phyloP scores from a whole-genome alignment of 768 basidiomycete species.

The Trametes cubensis region DNA sequence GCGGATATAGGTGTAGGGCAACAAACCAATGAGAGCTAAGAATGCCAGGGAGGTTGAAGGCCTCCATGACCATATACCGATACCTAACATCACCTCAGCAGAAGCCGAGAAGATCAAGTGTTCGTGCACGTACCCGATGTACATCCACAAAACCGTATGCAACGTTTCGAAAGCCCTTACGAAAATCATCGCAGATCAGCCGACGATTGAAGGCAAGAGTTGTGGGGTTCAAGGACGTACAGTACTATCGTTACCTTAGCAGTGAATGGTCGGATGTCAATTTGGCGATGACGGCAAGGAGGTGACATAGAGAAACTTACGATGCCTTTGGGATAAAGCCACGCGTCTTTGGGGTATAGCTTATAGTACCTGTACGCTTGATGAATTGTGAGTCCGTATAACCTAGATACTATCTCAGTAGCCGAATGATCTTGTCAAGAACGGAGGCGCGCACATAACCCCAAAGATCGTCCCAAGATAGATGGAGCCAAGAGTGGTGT shows the following conservation, averaged over 20 bases:
- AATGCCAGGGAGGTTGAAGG: neutral
- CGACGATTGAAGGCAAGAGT: no score
- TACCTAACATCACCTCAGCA: neutral
- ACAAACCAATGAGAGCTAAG: conserved; percentile 2
- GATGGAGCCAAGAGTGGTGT: neutral
- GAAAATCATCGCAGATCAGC: no score
- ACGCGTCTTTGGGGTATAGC: neutral
- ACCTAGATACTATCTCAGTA: neutral
- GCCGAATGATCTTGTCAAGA: rapidly evolving
- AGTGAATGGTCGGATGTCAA: no score
- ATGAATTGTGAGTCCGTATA: neutral
- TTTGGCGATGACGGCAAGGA: neutral
- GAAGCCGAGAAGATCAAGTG: no score
- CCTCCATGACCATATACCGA: conserved; percentile 1
- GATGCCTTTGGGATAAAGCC: neutral
- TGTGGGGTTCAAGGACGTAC: neutral
- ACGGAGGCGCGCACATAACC: neutral
- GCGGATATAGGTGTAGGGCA: no score
- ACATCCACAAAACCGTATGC: conserved; percentile 1
- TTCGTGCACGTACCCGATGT: neutral
- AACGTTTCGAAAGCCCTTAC: neutral
- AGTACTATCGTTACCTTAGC: neutral
- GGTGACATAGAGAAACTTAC: neutral
- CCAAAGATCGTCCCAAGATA: neutral
- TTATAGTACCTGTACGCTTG: neutral